These are phyloP conservation scores for Gossypium schwendimanii DNA, from an alignment of 441 rosid species.

Conservation along the genomic window DNA sequence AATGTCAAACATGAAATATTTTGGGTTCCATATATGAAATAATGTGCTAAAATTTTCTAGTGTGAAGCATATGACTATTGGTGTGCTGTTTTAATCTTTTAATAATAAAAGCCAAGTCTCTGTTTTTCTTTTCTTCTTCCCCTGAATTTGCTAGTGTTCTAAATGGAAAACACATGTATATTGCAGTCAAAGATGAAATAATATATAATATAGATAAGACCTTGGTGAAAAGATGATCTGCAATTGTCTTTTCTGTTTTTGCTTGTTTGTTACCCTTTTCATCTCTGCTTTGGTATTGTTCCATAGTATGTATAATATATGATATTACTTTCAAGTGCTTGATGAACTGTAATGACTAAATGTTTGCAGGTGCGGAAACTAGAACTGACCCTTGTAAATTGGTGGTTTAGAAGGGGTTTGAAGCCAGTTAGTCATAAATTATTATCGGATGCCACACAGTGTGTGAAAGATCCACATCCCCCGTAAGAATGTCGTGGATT, in stretches of 20 bases:
- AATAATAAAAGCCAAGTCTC: neutral
- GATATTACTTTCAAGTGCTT: neutral
- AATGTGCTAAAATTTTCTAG: neutral
- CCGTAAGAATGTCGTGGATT: slow-evolving; percentile 22
- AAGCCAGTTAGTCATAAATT: slow-evolving; percentile 57
- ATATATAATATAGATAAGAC: neutral
- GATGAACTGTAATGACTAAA: neutral
- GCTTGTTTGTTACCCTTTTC: neutral
- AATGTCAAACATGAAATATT: neutral
- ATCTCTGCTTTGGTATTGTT: neutral
- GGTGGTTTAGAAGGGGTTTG: slow-evolving; percentile 62
- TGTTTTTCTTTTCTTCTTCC: neutral
- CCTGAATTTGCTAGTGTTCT: neutral
- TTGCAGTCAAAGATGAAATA: neutral
- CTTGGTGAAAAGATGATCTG: neutral
- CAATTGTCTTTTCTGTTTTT: neutral
- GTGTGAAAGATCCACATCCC: slow-evolving; percentile 49
- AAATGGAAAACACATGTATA: neutral
- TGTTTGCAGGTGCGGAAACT: slow-evolving; percentile 67
- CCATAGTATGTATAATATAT: neutral
- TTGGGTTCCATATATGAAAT: neutral
- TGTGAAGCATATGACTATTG: neutral
- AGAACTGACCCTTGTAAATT: slow-evolving; percentile 47
- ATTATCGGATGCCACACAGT: slow-evolving; percentile 45
- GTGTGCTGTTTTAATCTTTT: neutral